These are phyloP conservation scores for Leptographium radiaticola DNA, from an alignment of 2,329 filamentous ascomycete genomes.

Conservation along the genomic window DNA sequence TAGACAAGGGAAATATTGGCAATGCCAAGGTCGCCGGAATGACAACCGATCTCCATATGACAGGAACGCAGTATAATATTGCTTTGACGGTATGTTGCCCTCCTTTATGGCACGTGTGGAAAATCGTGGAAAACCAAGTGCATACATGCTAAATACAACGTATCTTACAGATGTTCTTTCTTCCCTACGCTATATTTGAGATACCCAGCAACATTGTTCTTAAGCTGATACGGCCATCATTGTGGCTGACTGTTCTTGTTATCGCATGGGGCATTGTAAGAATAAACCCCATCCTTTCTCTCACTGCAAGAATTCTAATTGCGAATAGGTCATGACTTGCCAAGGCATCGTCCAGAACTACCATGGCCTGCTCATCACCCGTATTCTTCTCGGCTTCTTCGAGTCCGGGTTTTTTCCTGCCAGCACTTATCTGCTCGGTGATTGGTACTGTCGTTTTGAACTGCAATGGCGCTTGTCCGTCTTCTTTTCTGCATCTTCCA, in stretches of 20 bases:
- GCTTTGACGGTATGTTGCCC: not conserved
- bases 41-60: constrained; percentile 41
- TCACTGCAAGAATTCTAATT: not conserved
- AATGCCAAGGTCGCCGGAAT: constrained; percentile 55
- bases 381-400: constrained; percentile 47
- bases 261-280: constrained; percentile 32
- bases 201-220: constrained; percentile 63
- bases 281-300: not conserved
- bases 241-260: constrained; percentile 70
- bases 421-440: constrained; percentile 12
- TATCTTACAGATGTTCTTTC: constrained; percentile 49
- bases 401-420: constrained; percentile 56
- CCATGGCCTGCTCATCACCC: constrained; percentile 30
- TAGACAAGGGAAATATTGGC: constrained; percentile 15
- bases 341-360: constrained; percentile 39
- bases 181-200: constrained; percentile 65
- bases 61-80: constrained; percentile 56
- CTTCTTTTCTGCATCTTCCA: not conserved
- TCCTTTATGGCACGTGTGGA: constrained; percentile 30
- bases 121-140: not conserved
- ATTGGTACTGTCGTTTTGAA: constrained; percentile 2
- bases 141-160: not conserved
- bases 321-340: constrained; percentile 28
- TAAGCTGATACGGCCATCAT: constrained; percentile 57
- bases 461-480: not conserved